These are phyloP conservation scores for Paecilomyces sp. DNA, from an alignment of 2,329 filamentous ascomycete genomes.

Conservation along the genomic window DNA sequence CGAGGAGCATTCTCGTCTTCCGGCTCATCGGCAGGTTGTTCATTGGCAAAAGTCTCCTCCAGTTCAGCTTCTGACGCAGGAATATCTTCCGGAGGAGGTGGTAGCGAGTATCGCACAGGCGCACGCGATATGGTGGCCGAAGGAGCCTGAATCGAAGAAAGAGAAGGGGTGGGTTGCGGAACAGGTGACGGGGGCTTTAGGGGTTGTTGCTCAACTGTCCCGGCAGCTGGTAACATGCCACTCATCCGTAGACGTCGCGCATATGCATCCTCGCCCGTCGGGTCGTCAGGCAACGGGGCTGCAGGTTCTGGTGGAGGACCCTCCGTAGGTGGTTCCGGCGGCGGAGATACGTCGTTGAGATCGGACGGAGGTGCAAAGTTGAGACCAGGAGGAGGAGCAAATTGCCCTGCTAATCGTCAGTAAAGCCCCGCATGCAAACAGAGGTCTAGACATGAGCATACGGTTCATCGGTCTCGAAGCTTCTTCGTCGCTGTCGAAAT, in stretches of 20 bases:
- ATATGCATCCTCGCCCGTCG: constrained; percentile 64
- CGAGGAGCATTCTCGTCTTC: constrained; percentile 37
- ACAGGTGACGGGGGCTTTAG: constrained; percentile 24
- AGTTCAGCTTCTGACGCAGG: constrained; percentile 47
- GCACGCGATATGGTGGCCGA: constrained; percentile 66
- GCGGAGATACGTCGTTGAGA: constrained; percentile 30
- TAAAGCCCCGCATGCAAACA: constrained; percentile 6
- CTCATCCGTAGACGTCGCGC: constrained; percentile 55
- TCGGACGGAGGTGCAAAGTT: constrained; percentile 47
- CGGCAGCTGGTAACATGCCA: constrained; percentile 5
- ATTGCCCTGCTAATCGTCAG: constrained; percentile 30
- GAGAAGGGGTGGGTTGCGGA: constrained; percentile 25
- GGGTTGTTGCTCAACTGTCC: constrained; percentile 4
- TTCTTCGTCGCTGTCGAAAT: constrained; percentile 45
- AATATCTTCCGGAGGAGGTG: constrained; percentile 45
- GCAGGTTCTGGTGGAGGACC: constrained; percentile 30
- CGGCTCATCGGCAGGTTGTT: constrained; percentile 29
- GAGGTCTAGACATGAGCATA: constrained; percentile 25
- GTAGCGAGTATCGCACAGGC: constrained; percentile 64
- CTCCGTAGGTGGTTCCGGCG: constrained; percentile 8
- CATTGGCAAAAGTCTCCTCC: constrained; percentile 38
- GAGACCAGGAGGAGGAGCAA: constrained; percentile 39
- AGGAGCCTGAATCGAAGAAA: constrained; percentile 31
- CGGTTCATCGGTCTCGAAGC: constrained; percentile 38
- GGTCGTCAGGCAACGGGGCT: constrained; percentile 47